Conservation (phyloP, 768 basidiomycete genomes). For the Leccinum disarticulatum region DNA sequence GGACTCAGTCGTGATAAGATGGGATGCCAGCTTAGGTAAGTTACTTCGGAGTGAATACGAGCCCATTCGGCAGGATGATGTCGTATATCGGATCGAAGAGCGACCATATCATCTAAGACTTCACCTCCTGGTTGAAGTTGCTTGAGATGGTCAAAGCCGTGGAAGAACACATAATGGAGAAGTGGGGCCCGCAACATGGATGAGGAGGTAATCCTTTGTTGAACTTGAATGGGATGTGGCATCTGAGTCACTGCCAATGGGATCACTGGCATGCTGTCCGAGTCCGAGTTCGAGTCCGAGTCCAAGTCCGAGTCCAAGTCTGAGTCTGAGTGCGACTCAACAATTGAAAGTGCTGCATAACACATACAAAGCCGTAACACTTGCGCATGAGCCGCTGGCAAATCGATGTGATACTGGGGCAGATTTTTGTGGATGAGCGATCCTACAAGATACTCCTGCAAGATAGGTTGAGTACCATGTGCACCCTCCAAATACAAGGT, state of each 20-base stretch:
- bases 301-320: no score
- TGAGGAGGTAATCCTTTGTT: not conserved
- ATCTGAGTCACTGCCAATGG: no score
- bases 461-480: not conserved
- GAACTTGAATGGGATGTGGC: no score
- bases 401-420: not conserved
- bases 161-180: not conserved
- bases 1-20: not conserved
- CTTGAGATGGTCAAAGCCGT: not conserved
- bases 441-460: no score
- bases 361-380: not conserved
- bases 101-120: not conserved
- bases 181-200: not conserved
- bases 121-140: not conserved
- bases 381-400: not conserved
- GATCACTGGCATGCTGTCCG: not conserved
- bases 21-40: not conserved
- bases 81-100: not conserved
- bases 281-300: not conserved
- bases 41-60: not conserved
- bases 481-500: no score
- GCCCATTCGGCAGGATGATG: not conserved
- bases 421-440: not conserved
- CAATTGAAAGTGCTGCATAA: not conserved
- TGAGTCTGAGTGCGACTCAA: not conserved